Evolutionary conservation across 179 eudicot genomes (phyloP), one percentile per base, ranked within the genome.

Genomic region (Patellifolia procumbens): DNA sequence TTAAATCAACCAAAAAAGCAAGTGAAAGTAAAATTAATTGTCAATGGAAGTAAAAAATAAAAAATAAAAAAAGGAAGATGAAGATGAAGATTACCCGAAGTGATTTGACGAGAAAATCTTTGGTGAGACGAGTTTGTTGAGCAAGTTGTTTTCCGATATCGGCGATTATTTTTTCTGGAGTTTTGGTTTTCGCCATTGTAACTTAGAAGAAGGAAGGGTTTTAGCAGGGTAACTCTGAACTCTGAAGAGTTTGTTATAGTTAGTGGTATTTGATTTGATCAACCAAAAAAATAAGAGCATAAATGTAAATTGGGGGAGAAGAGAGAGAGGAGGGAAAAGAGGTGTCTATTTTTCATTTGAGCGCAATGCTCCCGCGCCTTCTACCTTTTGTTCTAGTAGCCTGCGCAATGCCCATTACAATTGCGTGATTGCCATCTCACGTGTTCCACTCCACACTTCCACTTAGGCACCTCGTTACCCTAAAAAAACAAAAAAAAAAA

Each of bases 141-240:
- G 82, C 80, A 34, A 92, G 91, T 71, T 89, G 87, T 37, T 88
- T 86, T 31, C 89, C 96, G 68, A 94, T 81, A 39, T 81, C 87
- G 37, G 85, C 45, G 17, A 92, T 76, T 15, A 84, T 45, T 72
- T 64, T 72, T 72, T 83, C 78, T 34, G 89, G 84, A 4, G 80
- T 46, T 34, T 42, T 56, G 20, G 81, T 35, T 34, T 49, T 56
- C 24, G 81, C 81, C 87, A 81, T 84, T 70, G 48, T 20, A 26
- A n/a, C 2, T 22, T 31, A 52, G 16, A 10, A n/a, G 43, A 48
- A 51, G 42, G 48, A 31, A 52, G 16, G 68, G 10, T 1, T 56
- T 56, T 56, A n/a, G n/a, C n/a, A n/a, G n/a, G n/a, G n/a, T n/a
- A n/a, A n/a, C n/a, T n/a, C n/a, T n/a, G n/a, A n/a, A n/a, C n/a